Evolutionary conservation across 108 stramenopile genomes (phyloP), one percentile per base, ranked within the genome.

Genomic region (Seminavis robusta): DNA sequence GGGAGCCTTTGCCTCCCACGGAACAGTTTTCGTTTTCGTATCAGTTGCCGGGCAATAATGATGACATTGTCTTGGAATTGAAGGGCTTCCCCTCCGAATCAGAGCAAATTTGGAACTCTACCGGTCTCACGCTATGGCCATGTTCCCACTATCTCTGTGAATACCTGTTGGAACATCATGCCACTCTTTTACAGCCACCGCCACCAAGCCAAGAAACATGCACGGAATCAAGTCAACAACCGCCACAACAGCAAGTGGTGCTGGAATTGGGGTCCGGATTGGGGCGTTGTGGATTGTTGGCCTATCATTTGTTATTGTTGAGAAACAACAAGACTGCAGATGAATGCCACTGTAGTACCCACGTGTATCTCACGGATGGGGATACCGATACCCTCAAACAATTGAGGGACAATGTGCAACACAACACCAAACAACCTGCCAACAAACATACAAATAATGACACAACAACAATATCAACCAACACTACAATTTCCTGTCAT

Each of bases 121-220:
- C 89, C 17, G 89, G 89, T 5, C 51, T 86, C 27, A 86, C 89
- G 21, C 46, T 90, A 16, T 90, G 89, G 89, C 75, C 73, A 15
- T 79, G 85, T 0, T 77, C 80, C 8, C 60, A 86, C 10, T 68
- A 73, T 47, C 54, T 90, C 24, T 82, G 85, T 41, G 66, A 70
- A 36, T 84, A 84, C 66, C 69, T 81, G 52, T 43, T 84, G 11
- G 45, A 69, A 24, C 43, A 81, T 40, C 41, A 34, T 36, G 17
- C 16, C 0, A 20, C 39, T 13, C 39, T 29, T 10, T 27, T 55
- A 9, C 20, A 10, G 19, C 17, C 19, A 19, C n/a, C 15, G 15
- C 15, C 20, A 19, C 15, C 16, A n/a, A 40, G 15, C 7, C 4
- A 5, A 26, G 39, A 41, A 23, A 20, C 30, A 28, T 32, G 24